Conservation (phyloP, 345 rosid species). For the Populus pruinosa region DNA sequence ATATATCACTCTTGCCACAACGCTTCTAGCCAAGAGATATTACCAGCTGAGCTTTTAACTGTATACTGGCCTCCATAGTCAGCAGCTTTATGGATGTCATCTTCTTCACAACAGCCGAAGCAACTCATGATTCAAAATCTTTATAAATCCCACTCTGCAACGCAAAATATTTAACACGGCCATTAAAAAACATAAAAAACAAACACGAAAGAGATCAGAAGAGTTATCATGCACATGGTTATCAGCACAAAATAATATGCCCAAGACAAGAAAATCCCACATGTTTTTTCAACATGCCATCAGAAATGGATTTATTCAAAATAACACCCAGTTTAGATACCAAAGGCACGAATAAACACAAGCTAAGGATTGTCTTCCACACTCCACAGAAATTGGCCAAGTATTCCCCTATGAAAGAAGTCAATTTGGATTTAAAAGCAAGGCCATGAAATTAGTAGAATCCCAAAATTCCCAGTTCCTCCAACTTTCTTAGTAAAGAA, state of each 20-base stretch:
- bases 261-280: neutral
- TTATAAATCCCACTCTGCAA: constrained; percentile 9
- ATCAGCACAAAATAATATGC: neutral
- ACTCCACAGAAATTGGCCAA: neutral
- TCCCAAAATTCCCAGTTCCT: neutral
- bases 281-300: neutral
- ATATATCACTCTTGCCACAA: neutral
- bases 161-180: neutral
- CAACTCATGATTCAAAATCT: constrained; percentile 62
- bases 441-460: neutral
- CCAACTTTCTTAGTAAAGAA: neutral
- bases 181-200: neutral
- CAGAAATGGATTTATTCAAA: neutral
- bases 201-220: neutral
- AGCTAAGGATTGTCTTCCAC: neutral
- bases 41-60: constrained; percentile 65
- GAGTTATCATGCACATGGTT: neutral
- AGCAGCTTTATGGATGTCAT: constrained; percentile 59
- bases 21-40: neutral
- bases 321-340: neutral
- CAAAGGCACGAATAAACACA: neutral
- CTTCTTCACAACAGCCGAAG: constrained; percentile 78
- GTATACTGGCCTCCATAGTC: constrained; percentile 60
- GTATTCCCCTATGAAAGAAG: neutral
- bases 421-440: neutral